phyloP scores from a whole-genome alignment of 306 rosid genomes.

The Begonia masoniana region DNA sequence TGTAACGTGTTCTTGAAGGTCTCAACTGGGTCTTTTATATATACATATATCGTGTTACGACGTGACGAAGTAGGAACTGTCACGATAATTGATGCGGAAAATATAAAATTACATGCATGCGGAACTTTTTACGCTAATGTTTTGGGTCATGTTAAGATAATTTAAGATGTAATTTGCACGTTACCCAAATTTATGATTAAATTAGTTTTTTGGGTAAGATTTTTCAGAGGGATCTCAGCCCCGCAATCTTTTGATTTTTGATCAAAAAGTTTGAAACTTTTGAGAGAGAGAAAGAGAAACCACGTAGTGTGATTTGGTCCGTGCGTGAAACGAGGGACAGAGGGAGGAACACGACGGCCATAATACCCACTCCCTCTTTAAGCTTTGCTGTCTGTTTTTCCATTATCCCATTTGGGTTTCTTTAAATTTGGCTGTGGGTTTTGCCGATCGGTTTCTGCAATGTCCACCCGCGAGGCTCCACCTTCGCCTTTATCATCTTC shows the following conservation, averaged over 20 bases:
- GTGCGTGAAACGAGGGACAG: constrained; percentile 42
- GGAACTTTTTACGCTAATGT: too few relatives aligned
- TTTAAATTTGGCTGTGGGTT: neutral
- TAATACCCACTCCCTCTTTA: constrained; percentile 1
- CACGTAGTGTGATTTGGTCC: constrained; percentile 41
- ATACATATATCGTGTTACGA: too few relatives aligned
- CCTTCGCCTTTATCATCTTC: constrained; percentile 13
- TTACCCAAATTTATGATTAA: too few relatives aligned
- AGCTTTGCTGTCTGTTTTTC: neutral
- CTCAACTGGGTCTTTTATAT: too few relatives aligned
- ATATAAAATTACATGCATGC: too few relatives aligned
- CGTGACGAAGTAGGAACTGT: too few relatives aligned
- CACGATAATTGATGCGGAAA: too few relatives aligned
- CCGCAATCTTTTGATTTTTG: neutral
- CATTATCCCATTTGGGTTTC: neutral
- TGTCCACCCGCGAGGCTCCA: constrained; percentile 30
- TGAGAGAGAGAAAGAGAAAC: constrained; percentile 2
- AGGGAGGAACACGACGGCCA: constrained; percentile 44
- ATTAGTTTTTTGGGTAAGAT: too few relatives aligned
- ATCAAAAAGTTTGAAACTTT: too few relatives aligned
- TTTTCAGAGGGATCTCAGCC: neutral
- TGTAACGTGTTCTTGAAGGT: too few relatives aligned
- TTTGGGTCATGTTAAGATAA: too few relatives aligned
- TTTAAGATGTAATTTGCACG: too few relatives aligned
- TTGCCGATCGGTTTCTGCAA: constrained; percentile 4